Conservation (phyloP, 2,329 filamentous ascomycete species). For the Hypomyces perniciosus region DNA sequence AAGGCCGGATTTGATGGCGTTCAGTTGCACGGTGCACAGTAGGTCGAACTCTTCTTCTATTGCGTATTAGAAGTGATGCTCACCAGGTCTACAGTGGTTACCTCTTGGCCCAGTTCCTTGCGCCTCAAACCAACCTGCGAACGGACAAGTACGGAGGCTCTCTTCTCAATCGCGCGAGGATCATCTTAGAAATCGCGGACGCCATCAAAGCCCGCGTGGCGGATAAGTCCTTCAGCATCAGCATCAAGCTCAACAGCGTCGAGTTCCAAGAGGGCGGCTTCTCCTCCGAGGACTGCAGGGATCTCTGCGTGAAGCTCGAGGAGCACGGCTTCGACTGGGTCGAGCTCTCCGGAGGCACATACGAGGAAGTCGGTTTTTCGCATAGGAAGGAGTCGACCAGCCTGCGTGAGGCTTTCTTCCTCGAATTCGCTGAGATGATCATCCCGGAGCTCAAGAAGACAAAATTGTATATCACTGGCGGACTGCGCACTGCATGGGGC, state of each 20-base stretch:
- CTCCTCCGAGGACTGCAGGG: constrained; percentile 43
- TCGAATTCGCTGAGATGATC: constrained; percentile 54
- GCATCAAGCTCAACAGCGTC: constrained; percentile 53
- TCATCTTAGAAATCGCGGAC: constrained; percentile 40
- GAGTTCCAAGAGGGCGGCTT: constrained; percentile 52
- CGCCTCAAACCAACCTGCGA: constrained; percentile 42
- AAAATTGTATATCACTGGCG: constrained; percentile 53
- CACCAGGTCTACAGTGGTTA: constrained; percentile 34
- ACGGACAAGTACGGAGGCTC: constrained; percentile 46
- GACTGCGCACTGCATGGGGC: constrained; percentile 46
- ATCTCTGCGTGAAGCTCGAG: constrained; percentile 43
- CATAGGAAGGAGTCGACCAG: constrained; percentile 49
- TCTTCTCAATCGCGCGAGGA: constrained; percentile 36
- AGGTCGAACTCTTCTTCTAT: constrained; percentile 8
- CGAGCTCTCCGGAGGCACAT: constrained; percentile 56
- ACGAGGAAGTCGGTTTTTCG: constrained; percentile 45
- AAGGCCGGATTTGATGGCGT: constrained; percentile 55
- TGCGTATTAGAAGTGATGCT: background rate
- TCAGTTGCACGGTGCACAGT: constrained; percentile 46
- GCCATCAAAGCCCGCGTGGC: constrained; percentile 27
- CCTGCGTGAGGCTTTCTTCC: constrained; percentile 54
- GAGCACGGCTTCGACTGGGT: constrained; percentile 49
- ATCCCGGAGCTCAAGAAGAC: constrained; percentile 41
- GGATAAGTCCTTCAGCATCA: constrained; percentile 34
- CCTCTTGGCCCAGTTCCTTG: constrained; percentile 49